A percentile compares a stretch with the other conserved stretches of the same genome.
phyloP scores from a whole-genome alignment of 768 basidiomycete genomes.

The Solioccasus polychromus region DNA sequence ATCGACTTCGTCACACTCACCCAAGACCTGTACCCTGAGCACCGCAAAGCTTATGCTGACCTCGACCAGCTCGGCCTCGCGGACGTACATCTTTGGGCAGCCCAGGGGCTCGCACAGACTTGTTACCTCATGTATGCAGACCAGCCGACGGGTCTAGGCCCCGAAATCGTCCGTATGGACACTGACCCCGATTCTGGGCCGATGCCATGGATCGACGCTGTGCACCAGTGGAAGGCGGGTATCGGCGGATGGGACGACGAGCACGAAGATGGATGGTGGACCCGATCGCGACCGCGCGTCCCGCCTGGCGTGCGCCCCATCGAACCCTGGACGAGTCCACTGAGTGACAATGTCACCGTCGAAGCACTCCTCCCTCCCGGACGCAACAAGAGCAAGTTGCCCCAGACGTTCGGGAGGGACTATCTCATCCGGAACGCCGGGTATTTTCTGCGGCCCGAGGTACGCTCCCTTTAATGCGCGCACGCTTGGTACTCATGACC shows the following conservation, averaged over 20 bases:
- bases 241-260: not conserved
- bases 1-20: constrained; percentile 41
- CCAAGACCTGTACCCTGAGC: constrained; percentile 15
- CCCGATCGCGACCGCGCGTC: constrained; percentile 31
- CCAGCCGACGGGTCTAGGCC: constrained; percentile 62
- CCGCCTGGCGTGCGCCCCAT: constrained; percentile 52
- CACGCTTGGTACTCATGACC: not conserved
- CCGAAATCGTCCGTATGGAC: constrained; percentile 42
- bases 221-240: constrained; percentile 44
- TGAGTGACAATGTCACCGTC: constrained; percentile 2
- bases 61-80: constrained; percentile 47
- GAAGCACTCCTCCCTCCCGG: not conserved
- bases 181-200: constrained; percentile 4
- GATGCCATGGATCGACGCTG: constrained; percentile 25
- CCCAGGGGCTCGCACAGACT: constrained; percentile 70
- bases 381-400: not conserved
- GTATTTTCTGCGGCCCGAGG: constrained; percentile 73
- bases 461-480: constrained; percentile 31
- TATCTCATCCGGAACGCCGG: constrained; percentile 44
- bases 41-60: constrained; percentile 31
- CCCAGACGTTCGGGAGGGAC: constrained; percentile 40
- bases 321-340: constrained; percentile 19
- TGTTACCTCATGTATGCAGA: constrained; percentile 74
- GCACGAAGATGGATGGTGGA: constrained; percentile 11
- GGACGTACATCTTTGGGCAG: constrained; percentile 71